phyloP scores from a whole-genome alignment of 148 eudicot species.

The Silene uniflora region DNA sequence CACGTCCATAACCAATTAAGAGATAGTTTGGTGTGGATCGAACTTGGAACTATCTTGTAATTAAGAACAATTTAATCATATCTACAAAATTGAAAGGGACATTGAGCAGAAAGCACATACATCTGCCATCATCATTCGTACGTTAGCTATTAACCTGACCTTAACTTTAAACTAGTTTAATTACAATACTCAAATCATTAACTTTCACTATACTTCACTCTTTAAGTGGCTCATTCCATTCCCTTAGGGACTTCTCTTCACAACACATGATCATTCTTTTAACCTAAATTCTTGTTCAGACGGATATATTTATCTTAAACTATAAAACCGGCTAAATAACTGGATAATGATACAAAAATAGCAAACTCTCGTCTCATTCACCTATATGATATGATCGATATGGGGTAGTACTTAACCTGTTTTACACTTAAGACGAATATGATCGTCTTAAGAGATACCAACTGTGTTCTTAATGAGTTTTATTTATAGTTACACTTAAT shows the following conservation, averaged over 20 bases:
- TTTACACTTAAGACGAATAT: too few relatives aligned
- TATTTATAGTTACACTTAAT: conserved; percentile 10
- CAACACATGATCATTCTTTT: conserved; percentile 15
- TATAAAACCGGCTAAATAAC: too few relatives aligned
- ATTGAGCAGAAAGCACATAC: conserved; percentile 20
- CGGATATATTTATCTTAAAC: too few relatives aligned
- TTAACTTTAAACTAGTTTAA: neutral
- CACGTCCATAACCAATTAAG: too few relatives aligned
- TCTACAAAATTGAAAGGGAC: conserved; percentile 11
- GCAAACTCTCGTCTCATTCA: too few relatives aligned
- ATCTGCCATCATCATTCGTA: conserved; percentile 11
- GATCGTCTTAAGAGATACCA: too few relatives aligned
- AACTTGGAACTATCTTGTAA: too few relatives aligned
- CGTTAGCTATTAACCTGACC: conserved; percentile 23
- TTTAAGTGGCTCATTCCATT: conserved; percentile 19
- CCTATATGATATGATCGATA: too few relatives aligned
- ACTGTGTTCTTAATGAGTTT: neutral
- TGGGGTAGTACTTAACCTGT: too few relatives aligned
- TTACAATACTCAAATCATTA: neutral
- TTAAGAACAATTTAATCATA: neutral
- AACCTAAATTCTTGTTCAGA: neutral
- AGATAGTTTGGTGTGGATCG: too few relatives aligned
- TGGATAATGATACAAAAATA: too few relatives aligned
- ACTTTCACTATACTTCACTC: conserved; percentile 16
- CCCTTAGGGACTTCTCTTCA: conserved; percentile 23